Evolutionary conservation across 495 filamentous ascomycete species (phyloP), one percentile per base, ranked within the genome.

Genomic region (Immersiella caudata): DNA sequence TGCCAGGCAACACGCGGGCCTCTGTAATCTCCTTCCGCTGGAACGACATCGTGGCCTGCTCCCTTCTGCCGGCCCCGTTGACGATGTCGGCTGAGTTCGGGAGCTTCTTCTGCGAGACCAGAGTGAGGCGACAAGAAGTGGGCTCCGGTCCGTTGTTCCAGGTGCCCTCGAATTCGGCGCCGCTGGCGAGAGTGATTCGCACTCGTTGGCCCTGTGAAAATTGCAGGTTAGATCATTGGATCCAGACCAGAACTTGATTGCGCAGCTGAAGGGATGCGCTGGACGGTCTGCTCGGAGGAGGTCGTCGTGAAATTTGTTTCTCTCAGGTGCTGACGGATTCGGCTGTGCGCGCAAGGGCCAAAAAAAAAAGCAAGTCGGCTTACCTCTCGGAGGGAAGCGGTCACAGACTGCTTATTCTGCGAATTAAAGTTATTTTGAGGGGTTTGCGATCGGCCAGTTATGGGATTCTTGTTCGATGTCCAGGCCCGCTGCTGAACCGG

Each of bases 11-110:
- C 22, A 90, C 85, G 64, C 83, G 78, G 56, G 93, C 81, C 68
- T 93, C 90, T 52, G 83, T 81, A 40, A 92, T 82, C 70, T 97
- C 93, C 73, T 90, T 91, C 33, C 87, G 80, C 72, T 94, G 90
- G 70, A 96, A 95, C 20, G 88, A 79, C 91, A 96, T 91, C 63
- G 80, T 75, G 89, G 87, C 18, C 70, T 80, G 78, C 64, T 81
- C 78, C 68, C 73, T 79, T 72, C 76, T 80, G 12, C 65, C 64
- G 14, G 74, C 70, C 59, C 83, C 82, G 81, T 83, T 84, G 16
- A 75, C 66, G 55, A 71, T 74, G 40, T 82, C 80, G 62, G 70
- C 68, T 40, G 79, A 75, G 67, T 76, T 72, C 20, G 75, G 69
- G 9, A 70, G 69, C 69, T 84, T 85, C 67, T 85, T 83, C 64